A percentile compares a stretch with the other conserved stretches of the same genome.
Evolutionary conservation across 2,329 filamentous ascomycete species (phyloP).

Genomic region (Ceratocystis albifundus): DNA sequence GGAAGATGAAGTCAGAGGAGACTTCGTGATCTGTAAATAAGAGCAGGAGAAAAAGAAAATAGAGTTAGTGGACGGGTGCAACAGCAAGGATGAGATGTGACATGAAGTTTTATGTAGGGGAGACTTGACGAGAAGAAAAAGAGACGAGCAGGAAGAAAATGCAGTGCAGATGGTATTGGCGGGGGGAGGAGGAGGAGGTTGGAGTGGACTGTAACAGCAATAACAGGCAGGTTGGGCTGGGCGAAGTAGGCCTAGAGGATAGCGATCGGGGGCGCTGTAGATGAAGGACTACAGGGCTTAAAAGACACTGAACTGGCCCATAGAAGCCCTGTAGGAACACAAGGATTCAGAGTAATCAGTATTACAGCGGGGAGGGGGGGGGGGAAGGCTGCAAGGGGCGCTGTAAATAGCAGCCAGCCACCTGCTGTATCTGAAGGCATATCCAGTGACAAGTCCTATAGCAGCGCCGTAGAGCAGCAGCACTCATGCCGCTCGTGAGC

Average conservation of each 20-base stretch:
- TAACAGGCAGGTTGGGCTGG: neutral
- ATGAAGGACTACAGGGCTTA: neutral
- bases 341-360: neutral
- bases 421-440: no score
- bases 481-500: no score
- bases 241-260: neutral
- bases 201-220: neutral
- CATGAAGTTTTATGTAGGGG: neutral
- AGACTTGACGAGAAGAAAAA: neutral
- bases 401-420: no score
- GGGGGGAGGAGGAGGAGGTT: no score
- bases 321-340: neutral
- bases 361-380: no score
- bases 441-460: no score
- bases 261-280: neutral
- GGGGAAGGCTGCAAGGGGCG: no score
- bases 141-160: neutral
- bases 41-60: slow-evolving; percentile 9
- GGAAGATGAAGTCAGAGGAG: slow-evolving; percentile 15
- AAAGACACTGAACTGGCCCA: neutral
- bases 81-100: slow-evolving; percentile 3
- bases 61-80: slow-evolving; percentile 3
- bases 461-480: no score
- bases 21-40: slow-evolving; percentile 14
- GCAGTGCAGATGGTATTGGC: neutral